Evolutionary conservation across 495 filamentous ascomycete genomes (phyloP).

Genomic region (Cercophora scortea): DNA sequence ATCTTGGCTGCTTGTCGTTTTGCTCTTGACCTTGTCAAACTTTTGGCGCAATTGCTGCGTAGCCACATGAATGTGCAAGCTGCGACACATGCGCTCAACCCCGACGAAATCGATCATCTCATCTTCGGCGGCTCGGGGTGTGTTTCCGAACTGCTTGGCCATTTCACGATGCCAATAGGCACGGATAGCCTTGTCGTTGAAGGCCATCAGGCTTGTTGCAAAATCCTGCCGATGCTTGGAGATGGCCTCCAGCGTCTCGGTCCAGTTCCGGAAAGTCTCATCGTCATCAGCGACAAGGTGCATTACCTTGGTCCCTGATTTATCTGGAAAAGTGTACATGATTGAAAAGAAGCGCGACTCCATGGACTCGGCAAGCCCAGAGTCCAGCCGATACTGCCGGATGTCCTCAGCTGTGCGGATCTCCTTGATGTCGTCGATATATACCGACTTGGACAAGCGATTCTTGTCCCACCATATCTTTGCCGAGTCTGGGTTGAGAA

Average conservation of each 20-base stretch:
- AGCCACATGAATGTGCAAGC: conserved; percentile 82
- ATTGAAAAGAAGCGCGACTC: conserved; percentile 81
- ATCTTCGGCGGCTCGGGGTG: conserved; percentile 46
- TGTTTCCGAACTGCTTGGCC: conserved; percentile 54
- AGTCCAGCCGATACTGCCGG: conserved; percentile 80
- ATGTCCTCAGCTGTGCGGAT: conserved; percentile 82
- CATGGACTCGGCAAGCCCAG: conserved; percentile 51
- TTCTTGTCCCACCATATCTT: conserved; percentile 81
- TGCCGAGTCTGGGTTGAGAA: conserved; percentile 69
- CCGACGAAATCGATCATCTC: conserved; percentile 67
- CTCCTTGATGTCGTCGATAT: conserved; percentile 90
- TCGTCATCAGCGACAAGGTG: conserved; percentile 74
- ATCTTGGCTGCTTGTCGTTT: conserved; percentile 6
- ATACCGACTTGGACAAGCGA: conserved; percentile 72
- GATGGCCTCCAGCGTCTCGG: conserved; percentile 68
- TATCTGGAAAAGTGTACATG: conserved; percentile 67
- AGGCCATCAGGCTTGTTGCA: conserved; percentile 76
- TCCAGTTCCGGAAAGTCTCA: conserved; percentile 68
- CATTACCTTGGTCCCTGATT: conserved; percentile 61
- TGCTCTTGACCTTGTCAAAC: conserved; percentile 65
- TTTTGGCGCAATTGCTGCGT: conserved; percentile 63
- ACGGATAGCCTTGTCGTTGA: conserved; percentile 70
- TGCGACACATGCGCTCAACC: conserved; percentile 75
- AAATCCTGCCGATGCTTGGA: conserved; percentile 76
- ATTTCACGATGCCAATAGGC: conserved; percentile 86